Base-by-base conservation (phyloP, 495 filamentous ascomycete species). In the Trichoderma parareesei region DNA sequence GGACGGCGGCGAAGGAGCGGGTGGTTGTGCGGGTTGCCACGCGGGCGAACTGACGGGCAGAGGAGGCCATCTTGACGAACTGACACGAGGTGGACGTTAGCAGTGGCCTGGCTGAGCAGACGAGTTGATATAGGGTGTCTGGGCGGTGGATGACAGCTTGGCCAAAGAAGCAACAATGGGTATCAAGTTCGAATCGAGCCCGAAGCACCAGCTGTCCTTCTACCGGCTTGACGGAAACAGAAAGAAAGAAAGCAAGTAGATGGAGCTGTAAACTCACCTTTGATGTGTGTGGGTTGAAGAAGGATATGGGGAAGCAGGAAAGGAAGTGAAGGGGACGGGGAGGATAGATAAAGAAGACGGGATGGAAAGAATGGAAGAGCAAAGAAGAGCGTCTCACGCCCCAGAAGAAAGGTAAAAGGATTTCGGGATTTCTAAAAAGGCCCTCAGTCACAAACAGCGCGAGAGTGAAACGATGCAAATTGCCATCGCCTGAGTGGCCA, bases 11-110 rank as follows among this genome's bases (percentile, higher is more conserved):
- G 66, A 81, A 71, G 33, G 78, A 76, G 63, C 80, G 80, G 64
- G 79, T 71, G 38, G 82, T 76, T 63, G 82, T 78, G 71, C 84
- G 85, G 69, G 87, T 74, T 57, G 80, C 77, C 68, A 85, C 82
- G 67, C 86, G 86, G 68, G 85, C 75, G 73, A 83, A 73, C 66
- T 79, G 78, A 67, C 79, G 80, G 65, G 75, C 75, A 43, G 79
- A 69, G 65, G 77, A 73, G 61, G 78, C 77, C 80, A 81, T 81
- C 78, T 81, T 67, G 4, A 57, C 20, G 7, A 37, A 27, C 2
- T 37, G 53, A 57, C 3, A 57, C 27, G 20, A 37, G 53, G 9
- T 13, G 14, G 37, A 57, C 33, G 53, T 57, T 38, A 57, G 53
- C 53, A 14, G 37, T 9, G 53, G 20, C 27, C 5, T 38, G 53